phyloP scores from a whole-genome alignment of 306 rosid species.

The Fagus crenata region DNA sequence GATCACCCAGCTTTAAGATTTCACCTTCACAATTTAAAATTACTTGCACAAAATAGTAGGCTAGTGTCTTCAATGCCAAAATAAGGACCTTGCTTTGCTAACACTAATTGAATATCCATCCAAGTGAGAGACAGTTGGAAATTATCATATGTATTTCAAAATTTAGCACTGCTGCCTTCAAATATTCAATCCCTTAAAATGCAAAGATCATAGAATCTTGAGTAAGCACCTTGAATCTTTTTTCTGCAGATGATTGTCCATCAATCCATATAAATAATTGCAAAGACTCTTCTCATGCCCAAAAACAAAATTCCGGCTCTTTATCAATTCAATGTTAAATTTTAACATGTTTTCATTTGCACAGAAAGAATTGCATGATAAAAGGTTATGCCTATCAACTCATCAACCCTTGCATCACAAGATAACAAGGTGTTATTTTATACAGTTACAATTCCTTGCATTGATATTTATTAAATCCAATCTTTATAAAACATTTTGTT shows the following conservation, averaged over 20 bases:
- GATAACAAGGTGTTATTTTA: too few relatives aligned
- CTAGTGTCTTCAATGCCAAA: not conserved
- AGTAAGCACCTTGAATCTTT: not conserved
- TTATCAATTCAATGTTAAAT: too few relatives aligned
- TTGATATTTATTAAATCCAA: too few relatives aligned
- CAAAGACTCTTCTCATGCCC: too few relatives aligned
- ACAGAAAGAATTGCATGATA: too few relatives aligned
- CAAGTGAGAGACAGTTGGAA: not conserved
- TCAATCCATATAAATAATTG: too few relatives aligned
- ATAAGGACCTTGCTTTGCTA: not conserved
- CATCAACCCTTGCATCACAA: too few relatives aligned
- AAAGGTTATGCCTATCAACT: too few relatives aligned
- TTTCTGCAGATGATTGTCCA: not conserved
- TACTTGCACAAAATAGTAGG: not conserved
- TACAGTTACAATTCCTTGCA: too few relatives aligned
- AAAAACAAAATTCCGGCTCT: too few relatives aligned
- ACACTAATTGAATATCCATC: not conserved
- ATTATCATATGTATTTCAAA: not conserved
- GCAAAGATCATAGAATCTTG: not conserved
- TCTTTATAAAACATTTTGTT: too few relatives aligned
- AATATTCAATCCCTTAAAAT: not conserved
- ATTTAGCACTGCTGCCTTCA: not conserved
- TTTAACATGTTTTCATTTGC: too few relatives aligned
- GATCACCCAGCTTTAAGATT: not conserved
- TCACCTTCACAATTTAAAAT: not conserved